Base-by-base conservation (phyloP, 208 protist genomes). In the Leishmania guyanensis region DNA sequence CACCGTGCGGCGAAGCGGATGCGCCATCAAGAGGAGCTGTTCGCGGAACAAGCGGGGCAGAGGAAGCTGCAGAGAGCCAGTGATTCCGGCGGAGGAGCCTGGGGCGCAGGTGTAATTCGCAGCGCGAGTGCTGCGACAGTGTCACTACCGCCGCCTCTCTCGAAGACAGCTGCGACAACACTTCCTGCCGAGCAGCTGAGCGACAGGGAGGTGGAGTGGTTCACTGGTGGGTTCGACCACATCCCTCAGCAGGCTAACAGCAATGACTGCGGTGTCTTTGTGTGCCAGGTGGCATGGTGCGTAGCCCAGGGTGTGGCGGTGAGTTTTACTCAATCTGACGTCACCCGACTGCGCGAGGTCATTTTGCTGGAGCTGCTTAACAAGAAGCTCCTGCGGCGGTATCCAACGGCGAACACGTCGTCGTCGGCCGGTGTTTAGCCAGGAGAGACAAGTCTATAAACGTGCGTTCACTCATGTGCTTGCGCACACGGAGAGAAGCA, bases 261-360 rank as follows among this genome's bases (percentile, higher is more conserved):
- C 50, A 82, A 90, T 71, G 93, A 97, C 84, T 97, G 93, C 80
- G 93, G 93, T 76, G 89, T 95, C 20, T 97, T 94, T 87, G 93
- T 97, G n/a, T 95, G 93, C 64, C 85, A 92, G 51, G 79, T 78
- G 6, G 93, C 91, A 54, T 97, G 92, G 91, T 97, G 93, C 78
- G 77, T 80, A 8, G 89, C 88, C 16, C 72, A 95, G 20, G 89
- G 86, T 33, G 79, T 95, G 68, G 87, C 93, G 43, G 83, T 91
- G 20, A 78, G 65, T 36, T 96, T 95, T 74, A 79, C 82, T 0
- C 89, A 93, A 70, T 50, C 62, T 2, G 84, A 88, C n/a, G 79
- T 94, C 6, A 83, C 77, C 16, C 76, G 84, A 56, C 71, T 94
- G 58, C 88, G 93, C 16, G 74, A 87, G 17, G 86, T 93, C 22